Conservation (phyloP, 2,329 filamentous ascomycete species). For the Aspergillus sp. region DNA sequence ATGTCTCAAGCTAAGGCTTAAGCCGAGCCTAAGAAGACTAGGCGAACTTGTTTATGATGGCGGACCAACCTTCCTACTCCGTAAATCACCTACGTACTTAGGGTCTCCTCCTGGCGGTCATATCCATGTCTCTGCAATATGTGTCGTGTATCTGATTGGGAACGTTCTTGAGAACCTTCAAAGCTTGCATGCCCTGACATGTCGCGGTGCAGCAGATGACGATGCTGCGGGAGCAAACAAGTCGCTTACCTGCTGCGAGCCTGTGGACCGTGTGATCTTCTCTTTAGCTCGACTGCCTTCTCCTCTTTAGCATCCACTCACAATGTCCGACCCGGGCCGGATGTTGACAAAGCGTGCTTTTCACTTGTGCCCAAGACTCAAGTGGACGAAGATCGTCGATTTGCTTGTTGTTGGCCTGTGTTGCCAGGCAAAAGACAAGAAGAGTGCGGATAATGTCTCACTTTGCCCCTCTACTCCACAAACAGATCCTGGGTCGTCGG, state of each 20-base stretch:
- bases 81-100: background rate
- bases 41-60: background rate
- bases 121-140: background rate
- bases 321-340: background rate
- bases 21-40: background rate
- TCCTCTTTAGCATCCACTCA: conserved; percentile 5
- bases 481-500: conserved; percentile 1
- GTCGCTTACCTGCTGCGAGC: background rate
- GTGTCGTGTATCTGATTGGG: background rate
- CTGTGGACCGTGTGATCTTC: conserved; percentile 10
- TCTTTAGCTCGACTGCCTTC: background rate
- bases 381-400: conserved; percentile 8
- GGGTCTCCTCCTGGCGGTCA: background rate
- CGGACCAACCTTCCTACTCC: background rate
- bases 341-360: background rate
- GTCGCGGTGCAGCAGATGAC: background rate
- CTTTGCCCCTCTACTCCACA: conserved; percentile 11
- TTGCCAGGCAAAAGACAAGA: background rate
- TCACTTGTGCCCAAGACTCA: background rate
- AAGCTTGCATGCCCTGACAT: background rate
- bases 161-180: background rate
- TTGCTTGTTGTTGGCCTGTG: conserved; percentile 1
- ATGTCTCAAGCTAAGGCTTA: background rate
- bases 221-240: conserved; percentile 4
- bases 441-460: conserved; percentile 12